Evolutionary conservation across 2,329 filamentous ascomycete genomes (phyloP), one percentile per base, ranked within the genome.

Genomic region (Graphiopsis chlorocephala): DNA sequence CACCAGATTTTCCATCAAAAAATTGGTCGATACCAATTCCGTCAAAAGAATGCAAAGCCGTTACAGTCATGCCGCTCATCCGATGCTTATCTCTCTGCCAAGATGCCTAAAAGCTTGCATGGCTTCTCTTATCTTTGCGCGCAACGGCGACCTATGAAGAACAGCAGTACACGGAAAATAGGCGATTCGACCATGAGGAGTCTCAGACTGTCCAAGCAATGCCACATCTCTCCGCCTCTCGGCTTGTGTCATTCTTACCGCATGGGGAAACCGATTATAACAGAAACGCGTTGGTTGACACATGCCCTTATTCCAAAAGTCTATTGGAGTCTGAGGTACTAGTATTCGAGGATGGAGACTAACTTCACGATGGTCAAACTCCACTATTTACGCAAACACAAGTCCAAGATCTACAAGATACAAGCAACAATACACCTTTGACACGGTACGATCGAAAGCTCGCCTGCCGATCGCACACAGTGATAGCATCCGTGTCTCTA

Each of bases 101-200:
- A 31, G 42, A 48, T 33, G 58, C 45, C 29, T 35, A 48, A 38
- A 31, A 35, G 58, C 58, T 61, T 61, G 35, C 23, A 28, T 11
- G 35, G 33, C 53, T 6, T 35, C 23, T 61, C 58, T 61, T 61
- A 61, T 61, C 58, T 61, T 25, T 61, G 42, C 58, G 28, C 4
- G 8, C 45, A 33, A 61, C 45, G 45, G 25, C 58, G n/a, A 45
- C 58, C 28, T 35, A 48, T 50, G 45, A 50, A 50, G 26, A 31
- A 23, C 53, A 35, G 12, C 20, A 35, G 31, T 31, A 38, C 29
- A n/a, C 11, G 17, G 11, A 29, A 20, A 23, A 14, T 12, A 31
- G 28, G 50, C 17, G 17, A 28, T 15, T 31, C 17, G 20, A 45
- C 26, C 50, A 15, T 35, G 29, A 33, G 11, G n/a, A 61, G 1